Base-by-base conservation (phyloP, 2,329 filamentous ascomycete species). In the Fonsecaea nubica region DNA sequence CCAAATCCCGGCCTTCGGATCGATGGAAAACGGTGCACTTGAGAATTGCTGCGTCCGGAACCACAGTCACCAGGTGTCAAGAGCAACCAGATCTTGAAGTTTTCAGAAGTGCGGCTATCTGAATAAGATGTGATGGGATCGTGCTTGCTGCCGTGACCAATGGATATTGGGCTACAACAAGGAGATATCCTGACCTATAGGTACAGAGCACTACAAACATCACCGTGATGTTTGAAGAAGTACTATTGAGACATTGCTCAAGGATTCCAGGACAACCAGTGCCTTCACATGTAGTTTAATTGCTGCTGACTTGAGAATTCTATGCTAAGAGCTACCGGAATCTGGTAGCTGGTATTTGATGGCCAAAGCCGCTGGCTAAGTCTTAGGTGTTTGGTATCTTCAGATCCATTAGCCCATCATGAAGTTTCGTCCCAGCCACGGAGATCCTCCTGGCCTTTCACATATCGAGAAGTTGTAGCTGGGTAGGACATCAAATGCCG, bases 341-440 rank as follows among this genome's bases (percentile, higher is more conserved):
- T 55, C 30, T 55, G 2, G 18, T 54, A n/a, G 21, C 59, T 35
- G 30, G 33, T 40, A 67, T 48, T 42, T 48, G 55, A 58, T 55
- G 48, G 59, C 64, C 58, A 13, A 25, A 32, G 45, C 25, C 30
- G 10, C 40, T 45, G 12, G 15, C 15, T 0, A 45, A 18, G 18
- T 30, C 21, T 1, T 50, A 15, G 9, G 12, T 25, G 9, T 30
- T 10, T 6, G 45, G 45, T 21, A 50, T 50, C 7, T 13, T 5
- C 45, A 25, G 18, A 25, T 25, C 18, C 6, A 13, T 50, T 21
- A 13, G 45, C 25, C 45, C 45, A 30, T 30, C 45, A 30, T 30
- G 7, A 50, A 21, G 45, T 18, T 18, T 13, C 25, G 18, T 50
- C 25, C 12, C 45, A 50, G 45, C 18, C n/a, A 30, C 45, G 5